Evolutionary conservation across 495 filamentous ascomycete species (phyloP).

Genomic region (Tuber brumale): DNA sequence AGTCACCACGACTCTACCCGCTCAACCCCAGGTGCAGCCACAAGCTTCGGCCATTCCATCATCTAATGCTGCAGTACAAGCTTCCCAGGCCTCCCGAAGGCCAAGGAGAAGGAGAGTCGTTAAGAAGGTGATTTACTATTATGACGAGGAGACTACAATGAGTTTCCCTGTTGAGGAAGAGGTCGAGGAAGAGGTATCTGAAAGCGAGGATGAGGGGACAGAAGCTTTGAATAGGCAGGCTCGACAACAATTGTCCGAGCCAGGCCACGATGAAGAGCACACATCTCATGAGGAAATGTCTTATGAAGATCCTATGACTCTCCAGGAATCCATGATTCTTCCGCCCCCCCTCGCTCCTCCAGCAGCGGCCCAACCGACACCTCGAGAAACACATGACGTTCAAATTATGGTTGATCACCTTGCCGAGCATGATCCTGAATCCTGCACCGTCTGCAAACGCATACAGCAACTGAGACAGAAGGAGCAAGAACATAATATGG

Average conservation of each 20-base stretch:
- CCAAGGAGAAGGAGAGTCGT: slow-evolving; percentile 31
- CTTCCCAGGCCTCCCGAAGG: slow-evolving; percentile 1
- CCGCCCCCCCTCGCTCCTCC: slow-evolving; percentile 4
- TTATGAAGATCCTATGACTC: slow-evolving; percentile 8
- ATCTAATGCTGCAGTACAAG: slow-evolving; percentile 10
- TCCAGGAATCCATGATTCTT: neutral
- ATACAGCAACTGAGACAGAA: slow-evolving; percentile 22
- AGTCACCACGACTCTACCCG: neutral
- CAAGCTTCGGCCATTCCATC: slow-evolving; percentile 7
- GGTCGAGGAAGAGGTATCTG: slow-evolving; percentile 32
- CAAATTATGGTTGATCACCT: slow-evolving; percentile 24
- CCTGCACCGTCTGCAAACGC: slow-evolving; percentile 40
- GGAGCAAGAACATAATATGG: slow-evolving; percentile 29
- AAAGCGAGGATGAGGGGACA: slow-evolving; percentile 19
- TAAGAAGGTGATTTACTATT: slow-evolving; percentile 39
- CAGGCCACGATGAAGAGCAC: slow-evolving; percentile 7
- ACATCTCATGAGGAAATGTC: slow-evolving; percentile 14
- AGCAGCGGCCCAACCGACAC: neutral
- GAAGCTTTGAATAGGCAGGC: neutral
- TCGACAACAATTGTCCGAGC: neutral
- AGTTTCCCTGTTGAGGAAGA: slow-evolving; percentile 29
- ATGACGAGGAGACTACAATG: slow-evolving; percentile 33
- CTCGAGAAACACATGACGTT: slow-evolving; percentile 7
- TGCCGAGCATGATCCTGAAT: slow-evolving; percentile 35
- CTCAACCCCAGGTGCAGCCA: neutral